Conservation (phyloP, 1,284 basidiomycete genomes). For the Irpex rosettiformis region DNA sequence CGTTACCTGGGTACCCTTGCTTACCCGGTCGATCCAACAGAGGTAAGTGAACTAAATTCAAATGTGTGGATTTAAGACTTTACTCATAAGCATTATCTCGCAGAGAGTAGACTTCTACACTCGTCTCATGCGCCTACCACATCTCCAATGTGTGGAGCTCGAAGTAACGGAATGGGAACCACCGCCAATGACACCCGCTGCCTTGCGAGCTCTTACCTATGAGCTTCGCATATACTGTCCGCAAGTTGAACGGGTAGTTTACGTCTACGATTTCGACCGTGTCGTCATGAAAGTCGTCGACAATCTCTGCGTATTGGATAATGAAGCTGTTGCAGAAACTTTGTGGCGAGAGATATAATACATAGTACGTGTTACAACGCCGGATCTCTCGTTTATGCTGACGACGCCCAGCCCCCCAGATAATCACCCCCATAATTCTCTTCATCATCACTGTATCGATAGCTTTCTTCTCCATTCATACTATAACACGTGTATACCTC, state of each 20-base stretch:
- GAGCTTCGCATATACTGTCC: constrained; percentile 60
- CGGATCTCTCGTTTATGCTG: background rate
- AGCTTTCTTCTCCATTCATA: background rate
- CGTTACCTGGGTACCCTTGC: constrained; percentile 61
- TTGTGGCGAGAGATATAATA: constrained; percentile 49
- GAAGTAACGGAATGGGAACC: constrained; percentile 65
- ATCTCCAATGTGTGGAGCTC: constrained; percentile 52
- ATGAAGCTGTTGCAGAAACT: constrained; percentile 39
- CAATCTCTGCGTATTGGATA: constrained; percentile 40
- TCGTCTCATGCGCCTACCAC: constrained; percentile 46
- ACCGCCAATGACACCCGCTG: constrained; percentile 43
- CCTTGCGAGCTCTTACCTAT: constrained; percentile 51
- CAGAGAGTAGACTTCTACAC: constrained; percentile 61
- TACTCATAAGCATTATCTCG: constrained; percentile 5
- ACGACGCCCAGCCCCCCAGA: background rate
- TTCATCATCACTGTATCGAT: constrained; percentile 3
- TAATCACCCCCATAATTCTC: background rate
- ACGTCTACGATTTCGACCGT: constrained; percentile 59
- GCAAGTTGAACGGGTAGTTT: constrained; percentile 46
- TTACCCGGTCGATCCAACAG: constrained; percentile 46
- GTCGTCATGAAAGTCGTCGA: constrained; percentile 42
- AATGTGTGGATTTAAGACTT: background rate
- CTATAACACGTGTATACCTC: background rate
- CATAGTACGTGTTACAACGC: background rate
- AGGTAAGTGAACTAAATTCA: constrained; percentile 28